phyloP scores from a whole-genome alignment of 306 rosid genomes.

The Acmispon strigosus region DNA sequence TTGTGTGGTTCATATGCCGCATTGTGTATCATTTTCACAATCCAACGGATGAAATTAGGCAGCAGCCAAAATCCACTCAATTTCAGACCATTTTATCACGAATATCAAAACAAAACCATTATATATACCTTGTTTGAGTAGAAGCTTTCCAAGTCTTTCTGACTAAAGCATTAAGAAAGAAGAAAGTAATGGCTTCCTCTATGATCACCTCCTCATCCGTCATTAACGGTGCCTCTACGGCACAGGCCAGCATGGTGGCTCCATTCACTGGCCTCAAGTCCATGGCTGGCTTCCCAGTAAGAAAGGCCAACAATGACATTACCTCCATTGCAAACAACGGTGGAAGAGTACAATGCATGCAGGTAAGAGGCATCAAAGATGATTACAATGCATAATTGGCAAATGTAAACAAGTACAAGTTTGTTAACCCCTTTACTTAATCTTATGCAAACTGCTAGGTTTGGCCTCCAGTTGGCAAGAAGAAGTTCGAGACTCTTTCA shows the following conservation, averaged over 20 bases:
- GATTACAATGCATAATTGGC: neutral
- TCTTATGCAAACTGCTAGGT: constrained; percentile 30
- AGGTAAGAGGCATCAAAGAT: constrained; percentile 18
- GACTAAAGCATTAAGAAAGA: neutral
- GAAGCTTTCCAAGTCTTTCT: neutral
- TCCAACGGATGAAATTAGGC: neutral
- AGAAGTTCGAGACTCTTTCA: constrained; percentile 88
- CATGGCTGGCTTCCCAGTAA: constrained; percentile 39
- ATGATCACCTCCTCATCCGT: constrained; percentile 45
- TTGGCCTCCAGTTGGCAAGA: constrained; percentile 64
- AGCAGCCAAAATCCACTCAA: too few relatives aligned
- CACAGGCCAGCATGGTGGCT: constrained; percentile 49
- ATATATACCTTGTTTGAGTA: constrained; percentile 23
- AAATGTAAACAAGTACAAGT: neutral
- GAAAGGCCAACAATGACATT: constrained; percentile 53
- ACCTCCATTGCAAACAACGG: constrained; percentile 63
- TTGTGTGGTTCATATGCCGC: constrained; percentile 31
- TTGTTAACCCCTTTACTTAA: neutral
- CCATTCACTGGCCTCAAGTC: constrained; percentile 74
- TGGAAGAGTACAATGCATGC: constrained; percentile 64
- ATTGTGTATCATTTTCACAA: neutral
- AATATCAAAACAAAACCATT: neutral
- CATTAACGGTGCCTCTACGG: constrained; percentile 37
- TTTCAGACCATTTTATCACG: too few relatives aligned
- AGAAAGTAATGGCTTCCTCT: constrained; percentile 53